A percentile compares a stretch with the other conserved stretches of the same genome.
Evolutionary conservation across 106 monocot species (phyloP).

Genomic region (Xerophyta viscosa): DNA sequence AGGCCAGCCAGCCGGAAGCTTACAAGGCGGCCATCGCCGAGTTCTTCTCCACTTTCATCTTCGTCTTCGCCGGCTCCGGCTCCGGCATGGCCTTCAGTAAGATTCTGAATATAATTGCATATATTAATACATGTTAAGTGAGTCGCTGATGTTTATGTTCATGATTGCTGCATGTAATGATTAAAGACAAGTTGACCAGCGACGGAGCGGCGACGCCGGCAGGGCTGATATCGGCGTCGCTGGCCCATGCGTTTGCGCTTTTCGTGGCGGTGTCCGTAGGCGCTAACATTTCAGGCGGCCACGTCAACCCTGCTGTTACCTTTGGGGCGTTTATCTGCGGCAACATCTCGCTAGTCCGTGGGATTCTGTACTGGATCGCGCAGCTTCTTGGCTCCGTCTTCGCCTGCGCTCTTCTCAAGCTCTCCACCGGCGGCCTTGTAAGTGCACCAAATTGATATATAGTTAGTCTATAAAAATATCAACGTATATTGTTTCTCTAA

Average conservation of each 20-base stretch:
- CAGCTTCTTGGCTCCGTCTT: conserved; percentile 36
- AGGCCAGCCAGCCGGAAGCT: conserved; percentile 38
- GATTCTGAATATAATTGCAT: neutral
- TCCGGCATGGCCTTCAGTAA: conserved; percentile 58
- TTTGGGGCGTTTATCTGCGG: conserved; percentile 35
- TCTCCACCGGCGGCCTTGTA: conserved; percentile 33
- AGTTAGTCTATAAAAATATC: too few species aligned
- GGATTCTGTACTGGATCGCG: conserved; percentile 30
- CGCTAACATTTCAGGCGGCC: conserved; percentile 36
- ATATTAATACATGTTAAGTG: too few species aligned
- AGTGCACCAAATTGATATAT: neutral
- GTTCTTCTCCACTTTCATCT: conserved; percentile 59
- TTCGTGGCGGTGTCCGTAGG: conserved; percentile 34
- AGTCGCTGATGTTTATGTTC: neutral
- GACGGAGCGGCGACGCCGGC: conserved; percentile 20
- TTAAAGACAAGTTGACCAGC: conserved; percentile 24
- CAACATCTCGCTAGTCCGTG: conserved; percentile 26
- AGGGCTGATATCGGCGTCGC: conserved; percentile 23
- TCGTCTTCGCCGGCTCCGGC: conserved; percentile 65
- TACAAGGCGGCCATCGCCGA: conserved; percentile 55
- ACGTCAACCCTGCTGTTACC: conserved; percentile 35
- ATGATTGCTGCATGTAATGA: neutral
- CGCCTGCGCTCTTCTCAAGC: conserved; percentile 30
- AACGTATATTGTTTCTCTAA: neutral
- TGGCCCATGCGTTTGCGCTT: conserved; percentile 29